Evolutionary conservation across 1,284 basidiomycete genomes (phyloP).

Genomic region (Anthracocystis panici-leucophaei): DNA sequence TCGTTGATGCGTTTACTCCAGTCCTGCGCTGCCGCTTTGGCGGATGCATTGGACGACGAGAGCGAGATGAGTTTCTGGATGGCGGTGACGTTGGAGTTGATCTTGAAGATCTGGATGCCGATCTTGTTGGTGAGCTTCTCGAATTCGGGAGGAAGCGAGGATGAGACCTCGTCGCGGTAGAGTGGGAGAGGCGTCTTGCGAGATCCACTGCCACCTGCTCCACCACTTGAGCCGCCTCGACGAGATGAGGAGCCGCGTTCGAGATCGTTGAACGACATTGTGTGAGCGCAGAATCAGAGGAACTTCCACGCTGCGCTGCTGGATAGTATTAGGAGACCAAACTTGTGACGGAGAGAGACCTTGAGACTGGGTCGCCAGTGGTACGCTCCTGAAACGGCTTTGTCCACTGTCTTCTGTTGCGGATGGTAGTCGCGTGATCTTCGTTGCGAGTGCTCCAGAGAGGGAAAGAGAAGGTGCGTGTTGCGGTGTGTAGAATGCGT

Average conservation of each 20-base stretch:
- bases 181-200: conserved; percentile 52
- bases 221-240: conserved; percentile 19
- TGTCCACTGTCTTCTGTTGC: background rate
- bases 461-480: too few species aligned
- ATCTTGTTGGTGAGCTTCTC: conserved; percentile 83
- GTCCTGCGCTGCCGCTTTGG: conserved; percentile 55
- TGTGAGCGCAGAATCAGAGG: background rate
- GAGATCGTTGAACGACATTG: conserved; percentile 73
- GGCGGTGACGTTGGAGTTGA: conserved; percentile 95
- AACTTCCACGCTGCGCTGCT: background rate
- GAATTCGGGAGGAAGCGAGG: conserved; percentile 72
- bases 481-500: background rate
- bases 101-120: conserved; percentile 97
- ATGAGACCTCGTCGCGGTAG: conserved; percentile 37
- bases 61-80: conserved; percentile 93
- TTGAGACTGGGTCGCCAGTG: background rate
- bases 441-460: background rate
- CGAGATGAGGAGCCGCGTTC: conserved; percentile 69
- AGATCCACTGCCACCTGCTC: conserved; percentile 28
- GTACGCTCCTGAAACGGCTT: background rate
- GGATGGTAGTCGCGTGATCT: background rate
- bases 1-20: conserved; percentile 79
- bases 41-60: conserved; percentile 28
- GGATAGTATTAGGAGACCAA: background rate
- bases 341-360: too few species aligned